Percentiles rank a stretch among this genome's conserved stretches.
phyloP scores from a whole-genome alignment of 148 eudicot genomes.

The Spergularia bocconei region DNA sequence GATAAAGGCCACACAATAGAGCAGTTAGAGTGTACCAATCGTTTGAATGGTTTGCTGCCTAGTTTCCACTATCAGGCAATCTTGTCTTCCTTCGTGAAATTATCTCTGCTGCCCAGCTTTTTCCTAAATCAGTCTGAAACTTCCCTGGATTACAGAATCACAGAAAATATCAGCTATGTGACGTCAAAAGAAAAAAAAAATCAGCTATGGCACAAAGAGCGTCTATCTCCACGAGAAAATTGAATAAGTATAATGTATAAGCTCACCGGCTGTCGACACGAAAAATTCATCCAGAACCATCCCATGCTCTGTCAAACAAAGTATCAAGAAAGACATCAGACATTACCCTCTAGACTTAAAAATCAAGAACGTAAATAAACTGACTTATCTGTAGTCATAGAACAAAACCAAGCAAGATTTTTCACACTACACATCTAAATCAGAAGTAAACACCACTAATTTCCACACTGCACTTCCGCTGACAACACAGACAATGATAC shows the following conservation, averaged over 20 bases:
- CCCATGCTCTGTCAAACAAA: constrained; percentile 60
- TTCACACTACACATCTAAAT: background rate
- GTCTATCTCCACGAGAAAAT: too few relatives aligned
- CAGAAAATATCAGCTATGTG: background rate
- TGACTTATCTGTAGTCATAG: background rate
- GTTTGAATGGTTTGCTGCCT: constrained; percentile 2
- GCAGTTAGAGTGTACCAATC: constrained; percentile 14
- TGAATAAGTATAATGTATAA: background rate
- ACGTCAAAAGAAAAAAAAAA: too few relatives aligned
- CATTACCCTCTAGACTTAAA: background rate
- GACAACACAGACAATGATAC: too few relatives aligned
- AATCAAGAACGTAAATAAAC: background rate
- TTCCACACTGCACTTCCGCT: too few relatives aligned
- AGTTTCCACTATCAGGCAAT: constrained; percentile 22
- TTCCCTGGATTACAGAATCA: constrained; percentile 46
- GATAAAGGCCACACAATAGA: background rate
- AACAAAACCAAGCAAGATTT: background rate
- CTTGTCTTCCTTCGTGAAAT: constrained; percentile 45
- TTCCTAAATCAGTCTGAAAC: constrained; percentile 82
- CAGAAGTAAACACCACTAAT: too few relatives aligned
- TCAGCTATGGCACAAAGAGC: background rate
- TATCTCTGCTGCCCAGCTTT: constrained; percentile 82
- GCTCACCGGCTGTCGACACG: constrained; percentile 81
- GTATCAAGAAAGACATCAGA: constrained; percentile 8
- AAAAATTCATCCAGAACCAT: constrained; percentile 91